Percentiles rank a stretch among this genome's conserved stretches.
Conservation (phyloP, 768 basidiomycete genomes). For the Mycena latifolia region DNA sequence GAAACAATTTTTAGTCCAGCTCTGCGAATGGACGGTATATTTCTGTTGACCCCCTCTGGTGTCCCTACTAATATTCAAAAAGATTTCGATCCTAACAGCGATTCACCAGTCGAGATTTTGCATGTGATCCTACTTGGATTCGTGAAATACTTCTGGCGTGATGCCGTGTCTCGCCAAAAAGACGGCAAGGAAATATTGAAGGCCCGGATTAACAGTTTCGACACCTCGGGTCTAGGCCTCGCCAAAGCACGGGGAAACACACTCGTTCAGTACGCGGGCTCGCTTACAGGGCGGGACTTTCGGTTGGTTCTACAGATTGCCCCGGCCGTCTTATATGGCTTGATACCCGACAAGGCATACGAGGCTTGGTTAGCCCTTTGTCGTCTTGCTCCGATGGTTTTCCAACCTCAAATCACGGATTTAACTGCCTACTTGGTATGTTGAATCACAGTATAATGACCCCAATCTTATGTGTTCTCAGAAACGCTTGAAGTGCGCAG, state of each 20-base stretch:
- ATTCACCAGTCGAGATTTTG: slow-evolving; percentile 59
- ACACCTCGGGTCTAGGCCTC: slow-evolving; percentile 49
- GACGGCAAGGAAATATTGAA: slow-evolving; percentile 42
- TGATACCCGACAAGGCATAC: slow-evolving; percentile 43
- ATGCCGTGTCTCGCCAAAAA: slow-evolving; percentile 45
- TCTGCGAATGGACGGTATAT: slow-evolving; percentile 44
- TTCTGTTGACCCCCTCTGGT: slow-evolving; percentile 53
- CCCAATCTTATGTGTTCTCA: no score
- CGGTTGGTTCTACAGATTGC: slow-evolving; percentile 49
- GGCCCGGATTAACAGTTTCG: slow-evolving; percentile 43
- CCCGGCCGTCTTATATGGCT: slow-evolving; percentile 51
- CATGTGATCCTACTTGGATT: slow-evolving; percentile 59
- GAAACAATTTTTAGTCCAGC: slow-evolving; percentile 2
- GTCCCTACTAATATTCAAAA: no score
- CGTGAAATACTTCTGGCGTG: slow-evolving; percentile 63
- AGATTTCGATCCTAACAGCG: slow-evolving; percentile 57
- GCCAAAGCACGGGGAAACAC: slow-evolving; percentile 44
- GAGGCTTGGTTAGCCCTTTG: slow-evolving; percentile 50
- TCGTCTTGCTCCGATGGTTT: slow-evolving; percentile 50
- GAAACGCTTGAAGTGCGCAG: slow-evolving; percentile 33
- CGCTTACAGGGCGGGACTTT: slow-evolving; percentile 52
- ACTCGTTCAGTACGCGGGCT: slow-evolving; percentile 52
- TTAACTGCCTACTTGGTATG: slow-evolving; percentile 44
- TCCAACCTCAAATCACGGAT: slow-evolving; percentile 53
- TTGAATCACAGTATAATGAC: no score